Base-by-base conservation (phyloP, 2,329 filamentous ascomycete genomes). In the Aureobasidium leucospermi region DNA sequence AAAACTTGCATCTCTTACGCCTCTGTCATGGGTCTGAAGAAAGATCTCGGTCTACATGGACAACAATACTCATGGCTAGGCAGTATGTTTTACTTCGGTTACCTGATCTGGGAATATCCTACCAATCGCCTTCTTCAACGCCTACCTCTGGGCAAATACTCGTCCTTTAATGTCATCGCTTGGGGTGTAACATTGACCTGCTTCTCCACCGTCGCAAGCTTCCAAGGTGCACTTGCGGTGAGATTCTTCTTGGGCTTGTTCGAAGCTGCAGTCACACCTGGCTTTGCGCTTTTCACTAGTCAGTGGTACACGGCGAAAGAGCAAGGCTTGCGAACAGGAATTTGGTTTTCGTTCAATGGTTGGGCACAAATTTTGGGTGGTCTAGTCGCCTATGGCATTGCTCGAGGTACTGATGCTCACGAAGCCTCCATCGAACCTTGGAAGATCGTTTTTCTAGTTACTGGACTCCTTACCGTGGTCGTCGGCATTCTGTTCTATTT, bases 231-330 rank as follows among this genome's bases (percentile, higher is more conserved):
- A 0, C 78, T 88, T 23, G 83, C 82, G 0, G 79, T 88, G 34
- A 80, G 87, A 0, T 85, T 88, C 68, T 82, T 89, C 65, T 76
- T 89, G 0, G 87, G 87, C 28, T 76, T 86, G 0, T 87, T 87
- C 59, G 87, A 90, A 68, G 78, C 84, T 0, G 83, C 85, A 0
- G 84, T 89, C 1, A 87, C 84, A 0, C 86, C 86, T 0, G 85
- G 85, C 0, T 88, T 88, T 65, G 81, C 84, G 0, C 75, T 89
- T 1, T 79, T 89, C 65, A 88, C 85, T 1, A 82, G 78, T 4
- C 84, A 88, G 72, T 89, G 86, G 86, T 89, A 88, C 66, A 89
- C 87, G 0, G 85, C 85, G 68, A 76, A 77, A 56, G 86, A 89
- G 68, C 86, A 89, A 72, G 83, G 82, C 1, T 74, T 78, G 0